Evolutionary conservation across 2,329 filamentous ascomycete species (phyloP).

Genomic region (Capronia epimyces): DNA sequence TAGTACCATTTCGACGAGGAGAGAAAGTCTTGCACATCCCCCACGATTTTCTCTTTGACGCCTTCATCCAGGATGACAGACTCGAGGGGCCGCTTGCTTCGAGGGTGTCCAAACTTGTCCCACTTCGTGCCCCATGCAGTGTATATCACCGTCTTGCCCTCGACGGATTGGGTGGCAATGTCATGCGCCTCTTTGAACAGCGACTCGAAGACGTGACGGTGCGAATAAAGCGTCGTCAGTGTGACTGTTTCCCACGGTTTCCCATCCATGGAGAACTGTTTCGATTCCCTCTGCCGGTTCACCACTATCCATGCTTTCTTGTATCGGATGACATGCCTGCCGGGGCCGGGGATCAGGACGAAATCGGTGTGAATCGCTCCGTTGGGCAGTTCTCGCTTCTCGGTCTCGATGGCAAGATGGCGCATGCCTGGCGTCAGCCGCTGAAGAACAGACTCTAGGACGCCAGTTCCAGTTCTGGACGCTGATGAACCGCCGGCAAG

Average conservation of each 20-base stretch:
- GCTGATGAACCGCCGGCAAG: constrained; percentile 34
- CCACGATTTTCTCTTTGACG: constrained; percentile 72
- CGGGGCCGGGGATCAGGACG: constrained; percentile 83
- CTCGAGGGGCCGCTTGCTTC: constrained; percentile 77
- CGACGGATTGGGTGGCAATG: constrained; percentile 70
- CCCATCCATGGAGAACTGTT: constrained; percentile 60
- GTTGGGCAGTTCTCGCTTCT: constrained; percentile 56
- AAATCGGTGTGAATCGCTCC: constrained; percentile 74
- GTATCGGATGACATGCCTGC: constrained; percentile 80
- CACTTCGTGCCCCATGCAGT: constrained; percentile 79
- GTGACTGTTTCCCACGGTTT: constrained; percentile 92
- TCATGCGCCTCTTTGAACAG: constrained; percentile 82
- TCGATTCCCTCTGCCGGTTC: constrained; percentile 69
- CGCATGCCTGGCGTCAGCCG: constrained; percentile 57
- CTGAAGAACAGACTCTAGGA: constrained; percentile 51
- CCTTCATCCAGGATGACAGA: constrained; percentile 83
- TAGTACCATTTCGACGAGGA: constrained; percentile 78
- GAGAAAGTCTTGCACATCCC: constrained; percentile 78
- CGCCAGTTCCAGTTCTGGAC: constrained; percentile 35
- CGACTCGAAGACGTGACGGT: constrained; percentile 82
- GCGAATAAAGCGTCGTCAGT: constrained; percentile 82
- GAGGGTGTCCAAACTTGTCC: constrained; percentile 75
- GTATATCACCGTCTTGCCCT: constrained; percentile 91
- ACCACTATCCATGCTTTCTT: constrained; percentile 82
- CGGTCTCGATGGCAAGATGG: constrained; percentile 61